Evolutionary conservation across 164 flowering plant genomes (phyloP).

Genomic region (Chloranthus sessilifolius): DNA sequence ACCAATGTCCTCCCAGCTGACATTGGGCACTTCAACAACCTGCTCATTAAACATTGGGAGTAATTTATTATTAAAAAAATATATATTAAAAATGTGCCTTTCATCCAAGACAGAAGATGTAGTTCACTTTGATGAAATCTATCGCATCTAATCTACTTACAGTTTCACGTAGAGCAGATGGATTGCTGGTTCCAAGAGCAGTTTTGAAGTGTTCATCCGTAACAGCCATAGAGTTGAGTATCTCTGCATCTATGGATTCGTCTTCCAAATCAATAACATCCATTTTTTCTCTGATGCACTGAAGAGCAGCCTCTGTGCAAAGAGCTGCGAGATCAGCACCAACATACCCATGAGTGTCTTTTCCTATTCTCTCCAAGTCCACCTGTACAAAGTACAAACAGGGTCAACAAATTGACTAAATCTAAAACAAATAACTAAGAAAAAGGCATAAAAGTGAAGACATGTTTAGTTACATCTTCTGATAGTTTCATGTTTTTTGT

Average conservation of each 20-base stretch:
- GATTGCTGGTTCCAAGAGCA: conserved; percentile 84
- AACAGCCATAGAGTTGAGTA: conserved; percentile 83
- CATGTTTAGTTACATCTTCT: conserved; percentile 47
- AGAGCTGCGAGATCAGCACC: conserved; percentile 87
- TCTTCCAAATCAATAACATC: conserved; percentile 86
- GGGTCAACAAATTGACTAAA: neutral
- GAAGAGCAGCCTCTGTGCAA: conserved; percentile 84
- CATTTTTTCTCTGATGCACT: conserved; percentile 90
- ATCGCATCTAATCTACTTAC: conserved; percentile 8
- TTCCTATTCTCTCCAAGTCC: conserved; percentile 66
- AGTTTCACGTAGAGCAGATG: conserved; percentile 68
- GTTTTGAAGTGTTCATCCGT: conserved; percentile 77
- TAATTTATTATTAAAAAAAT: neutral
- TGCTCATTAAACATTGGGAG: conserved; percentile 16
- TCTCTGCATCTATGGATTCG: conserved; percentile 78
- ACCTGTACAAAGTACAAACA: conserved; percentile 35
- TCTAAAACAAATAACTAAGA: neutral
- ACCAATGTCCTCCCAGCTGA: conserved; percentile 78
- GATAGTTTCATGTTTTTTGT: conserved; percentile 91
- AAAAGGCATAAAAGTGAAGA: neutral
- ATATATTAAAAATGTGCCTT: neutral
- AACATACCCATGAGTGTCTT: conserved; percentile 81
- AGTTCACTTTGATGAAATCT: neutral
- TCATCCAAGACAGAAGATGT: neutral
- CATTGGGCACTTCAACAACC: conserved; percentile 92